Percentiles rank a stretch among this genome's conserved stretches.
Conservation (phyloP, 495 filamentous ascomycete species). For the Neurospora discreta region DNA sequence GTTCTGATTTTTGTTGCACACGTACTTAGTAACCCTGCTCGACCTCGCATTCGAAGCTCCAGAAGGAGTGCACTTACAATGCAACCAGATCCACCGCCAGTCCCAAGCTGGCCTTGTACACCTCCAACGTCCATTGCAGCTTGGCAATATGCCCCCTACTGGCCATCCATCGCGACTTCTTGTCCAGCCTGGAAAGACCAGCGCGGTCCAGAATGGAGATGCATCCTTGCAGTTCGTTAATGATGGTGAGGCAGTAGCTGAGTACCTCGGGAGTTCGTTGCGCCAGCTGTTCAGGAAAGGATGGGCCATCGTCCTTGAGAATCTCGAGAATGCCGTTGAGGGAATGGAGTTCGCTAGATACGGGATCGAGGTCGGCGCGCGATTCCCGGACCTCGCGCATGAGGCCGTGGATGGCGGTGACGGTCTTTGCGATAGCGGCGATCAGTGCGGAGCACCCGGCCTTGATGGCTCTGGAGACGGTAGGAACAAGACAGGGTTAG, state of each 20-base stretch:
- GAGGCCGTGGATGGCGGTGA: constrained; percentile 20
- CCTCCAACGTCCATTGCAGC: constrained; percentile 24
- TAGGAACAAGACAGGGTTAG: neutral
- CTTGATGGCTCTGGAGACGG: constrained; percentile 25
- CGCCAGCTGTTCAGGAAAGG: constrained; percentile 27
- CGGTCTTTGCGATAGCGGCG: constrained; percentile 23
- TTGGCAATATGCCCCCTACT: constrained; percentile 23
- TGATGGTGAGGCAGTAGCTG: constrained; percentile 20
- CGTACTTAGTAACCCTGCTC: neutral
- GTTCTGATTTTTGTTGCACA: neutral
- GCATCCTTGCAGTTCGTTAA: constrained; percentile 25
- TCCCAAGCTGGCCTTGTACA: constrained; percentile 28
- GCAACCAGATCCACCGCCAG: constrained; percentile 31
- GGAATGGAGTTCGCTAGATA: constrained; percentile 39
- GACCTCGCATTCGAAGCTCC: neutral
- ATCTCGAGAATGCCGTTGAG: constrained; percentile 33
- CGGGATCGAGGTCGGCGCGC: constrained; percentile 31
- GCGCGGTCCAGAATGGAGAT: constrained; percentile 18
- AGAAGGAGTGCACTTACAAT: constrained; percentile 17
- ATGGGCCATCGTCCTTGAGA: constrained; percentile 31
- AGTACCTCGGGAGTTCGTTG: constrained; percentile 27
- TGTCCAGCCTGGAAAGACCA: constrained; percentile 26
- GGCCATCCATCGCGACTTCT: constrained; percentile 29
- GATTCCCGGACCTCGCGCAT: constrained; percentile 37
- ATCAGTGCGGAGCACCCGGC: constrained; percentile 29